phyloP scores from a whole-genome alignment of 129 eudicot genomes.

The Artemisia argyi region DNA sequence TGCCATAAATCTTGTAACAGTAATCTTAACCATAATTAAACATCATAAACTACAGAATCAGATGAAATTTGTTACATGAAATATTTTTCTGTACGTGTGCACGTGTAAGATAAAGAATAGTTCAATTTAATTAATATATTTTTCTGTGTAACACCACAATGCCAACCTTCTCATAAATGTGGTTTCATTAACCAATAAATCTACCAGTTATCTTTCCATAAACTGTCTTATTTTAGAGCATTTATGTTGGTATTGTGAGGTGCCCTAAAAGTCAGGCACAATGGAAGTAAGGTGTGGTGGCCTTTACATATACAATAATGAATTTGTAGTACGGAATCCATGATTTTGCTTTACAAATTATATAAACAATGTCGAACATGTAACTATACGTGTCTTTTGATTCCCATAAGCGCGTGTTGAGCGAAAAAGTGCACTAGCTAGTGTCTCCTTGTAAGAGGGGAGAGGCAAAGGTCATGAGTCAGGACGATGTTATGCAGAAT shows the following conservation, averaged over 20 bases:
- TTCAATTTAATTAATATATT: conserved; percentile 3
- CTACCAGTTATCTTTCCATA: not conserved
- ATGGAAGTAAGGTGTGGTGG: conserved; percentile 24
- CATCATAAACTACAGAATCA: conserved; percentile 10
- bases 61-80: conserved; percentile 10
- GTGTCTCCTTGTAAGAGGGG: not conserved
- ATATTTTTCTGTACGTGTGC: conserved; percentile 23
- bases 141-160: conserved; percentile 4
- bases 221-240: not conserved
- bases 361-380: not conserved
- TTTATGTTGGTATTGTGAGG: conserved; percentile 27
- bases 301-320: conserved; percentile 5
- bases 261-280: conserved; percentile 40
- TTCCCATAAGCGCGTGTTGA: not conserved
- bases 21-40: conserved; percentile 15
- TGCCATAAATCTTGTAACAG: conserved; percentile 16
- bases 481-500: not conserved
- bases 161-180: conserved; percentile 28
- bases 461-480: conserved; percentile 13
- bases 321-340: conserved; percentile 15
- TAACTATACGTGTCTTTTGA: not conserved
- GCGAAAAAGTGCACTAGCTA: not conserved
- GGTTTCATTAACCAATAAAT: conserved; percentile 14
- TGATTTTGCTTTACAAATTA: not conserved
- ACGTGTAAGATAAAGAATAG: conserved; percentile 20